These are phyloP conservation scores for Pestalotiopsis sp. DNA, from an alignment of 2,329 filamentous ascomycete genomes.

Conservation along the genomic window DNA sequence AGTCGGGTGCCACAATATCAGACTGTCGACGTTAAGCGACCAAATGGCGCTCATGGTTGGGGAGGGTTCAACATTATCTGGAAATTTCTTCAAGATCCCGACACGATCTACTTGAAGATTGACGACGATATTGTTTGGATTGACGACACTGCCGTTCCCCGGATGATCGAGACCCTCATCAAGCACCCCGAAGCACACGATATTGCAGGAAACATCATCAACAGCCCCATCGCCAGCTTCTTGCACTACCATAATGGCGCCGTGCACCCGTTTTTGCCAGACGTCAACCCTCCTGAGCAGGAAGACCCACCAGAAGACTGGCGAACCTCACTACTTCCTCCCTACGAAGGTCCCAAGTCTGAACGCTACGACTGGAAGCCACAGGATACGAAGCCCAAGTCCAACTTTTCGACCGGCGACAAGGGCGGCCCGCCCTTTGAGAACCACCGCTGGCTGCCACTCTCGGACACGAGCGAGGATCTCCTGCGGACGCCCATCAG, in stretches of 20 bases:
- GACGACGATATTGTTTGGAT: constrained; percentile 45
- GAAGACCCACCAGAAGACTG: constrained; percentile 3
- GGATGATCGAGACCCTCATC: constrained; percentile 52
- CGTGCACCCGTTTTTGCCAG: constrained; percentile 54
- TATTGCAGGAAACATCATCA: constrained; percentile 57
- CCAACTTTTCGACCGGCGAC: neutral
- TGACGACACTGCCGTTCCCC: constrained; percentile 44
- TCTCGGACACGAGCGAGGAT: constrained; percentile 39
- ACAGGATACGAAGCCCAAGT: constrained; percentile 29
- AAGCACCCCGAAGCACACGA: constrained; percentile 49
- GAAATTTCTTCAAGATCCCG: constrained; percentile 29
- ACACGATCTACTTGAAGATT: constrained; percentile 42
- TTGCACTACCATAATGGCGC: constrained; percentile 55
- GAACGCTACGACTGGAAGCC: constrained; percentile 19
- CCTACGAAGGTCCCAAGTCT: constrained; percentile 22
- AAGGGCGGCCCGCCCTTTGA: constrained; percentile 30
- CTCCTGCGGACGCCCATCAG: constrained; percentile 45
- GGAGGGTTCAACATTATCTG: constrained; percentile 36
- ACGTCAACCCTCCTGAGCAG: constrained; percentile 26
- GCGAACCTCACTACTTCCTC: constrained; percentile 14
- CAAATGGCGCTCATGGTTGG: constrained; percentile 15
- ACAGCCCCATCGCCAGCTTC: constrained; percentile 53
- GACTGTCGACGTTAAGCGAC: constrained; percentile 17
- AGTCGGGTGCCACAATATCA: constrained; percentile 37
- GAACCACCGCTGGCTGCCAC: constrained; percentile 52